A percentile compares a stretch with the other conserved stretches of the same genome.
These are phyloP conservation scores for Pyrus pyrifolia DNA, from an alignment of 306 rosid species.

Conservation along the genomic window DNA sequence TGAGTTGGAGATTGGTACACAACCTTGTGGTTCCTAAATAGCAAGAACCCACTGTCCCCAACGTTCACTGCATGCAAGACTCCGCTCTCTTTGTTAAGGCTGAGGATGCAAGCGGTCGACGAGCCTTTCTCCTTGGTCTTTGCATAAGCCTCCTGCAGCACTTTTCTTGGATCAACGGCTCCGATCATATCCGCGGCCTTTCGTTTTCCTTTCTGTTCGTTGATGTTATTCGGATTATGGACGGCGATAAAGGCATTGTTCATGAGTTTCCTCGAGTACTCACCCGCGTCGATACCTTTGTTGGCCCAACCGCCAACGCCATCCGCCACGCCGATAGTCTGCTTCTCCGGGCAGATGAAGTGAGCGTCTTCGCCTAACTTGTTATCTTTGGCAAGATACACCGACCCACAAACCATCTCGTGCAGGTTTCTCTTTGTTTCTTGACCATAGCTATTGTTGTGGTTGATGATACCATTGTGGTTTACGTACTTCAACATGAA, in stretches of 20 bases:
- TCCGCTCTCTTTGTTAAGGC: neutral
- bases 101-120: slow-evolving; percentile 18
- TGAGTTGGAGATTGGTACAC: neutral
- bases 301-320: slow-evolving; percentile 10
- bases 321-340: slow-evolving; percentile 4
- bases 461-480: no score
- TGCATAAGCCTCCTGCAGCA: neutral
- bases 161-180: neutral
- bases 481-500: no score
- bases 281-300: neutral
- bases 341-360: neutral
- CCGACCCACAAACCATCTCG: neutral
- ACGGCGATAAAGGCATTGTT: neutral
- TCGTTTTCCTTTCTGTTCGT: no score
- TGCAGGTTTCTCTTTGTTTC: no score
- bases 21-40: slow-evolving; percentile 9
- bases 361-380: slow-evolving; percentile 8
- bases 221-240: neutral
- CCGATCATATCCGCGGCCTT: neutral
- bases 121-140: neutral
- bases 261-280: slow-evolving; percentile 4
- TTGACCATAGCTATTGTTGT: no score
- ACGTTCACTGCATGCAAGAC: neutral
- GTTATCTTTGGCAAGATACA: neutral
- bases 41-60: slow-evolving; percentile 25